Percentiles rank a stretch among this genome's conserved stretches.
phyloP scores from a whole-genome alignment of 768 basidiomycete species.

The Leccinum ochraceum region DNA sequence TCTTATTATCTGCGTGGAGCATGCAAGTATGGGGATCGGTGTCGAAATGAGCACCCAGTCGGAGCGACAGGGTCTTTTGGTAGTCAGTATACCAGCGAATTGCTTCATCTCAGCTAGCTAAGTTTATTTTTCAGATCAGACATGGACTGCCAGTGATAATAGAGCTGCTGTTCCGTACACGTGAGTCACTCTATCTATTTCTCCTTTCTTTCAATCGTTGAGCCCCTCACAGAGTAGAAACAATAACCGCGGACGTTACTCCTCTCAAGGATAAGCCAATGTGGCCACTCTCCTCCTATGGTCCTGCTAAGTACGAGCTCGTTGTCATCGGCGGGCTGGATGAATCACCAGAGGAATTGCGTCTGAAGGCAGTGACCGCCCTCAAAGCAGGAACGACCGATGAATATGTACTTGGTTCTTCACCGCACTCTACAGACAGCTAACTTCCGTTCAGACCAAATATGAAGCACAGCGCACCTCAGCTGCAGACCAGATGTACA shows the following conservation, averaged over 20 bases:
- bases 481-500: constrained; percentile 50
- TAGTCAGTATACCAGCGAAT: constrained; percentile 42
- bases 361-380: constrained; percentile 62
- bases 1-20: constrained; percentile 60
- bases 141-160: constrained; percentile 39
- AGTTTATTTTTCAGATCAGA: constrained; percentile 34
- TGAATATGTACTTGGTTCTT: constrained; percentile 63
- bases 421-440: neutral
- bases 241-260: constrained; percentile 64
- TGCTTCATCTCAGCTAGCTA: constrained; percentile 14
- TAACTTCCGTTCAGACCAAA: constrained; percentile 39
- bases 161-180: constrained; percentile 38
- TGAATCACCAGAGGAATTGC: constrained; percentile 76
- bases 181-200: constrained; percentile 27
- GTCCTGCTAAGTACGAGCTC: constrained; percentile 72
- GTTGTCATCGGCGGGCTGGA: constrained; percentile 67
- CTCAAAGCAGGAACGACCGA: constrained; percentile 51
- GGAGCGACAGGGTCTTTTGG: constrained; percentile 43
- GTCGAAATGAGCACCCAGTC: constrained; percentile 65
- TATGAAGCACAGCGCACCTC: constrained; percentile 60
- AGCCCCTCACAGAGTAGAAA: constrained; percentile 49
- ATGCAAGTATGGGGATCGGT: constrained; percentile 66
- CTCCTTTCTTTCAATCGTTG: neutral
- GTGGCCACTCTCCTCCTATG: constrained; percentile 83
- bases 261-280: constrained; percentile 62